These are phyloP conservation scores for Verticillium isaacii DNA, from an alignment of 2,329 filamentous ascomycete genomes.

Conservation along the genomic window DNA sequence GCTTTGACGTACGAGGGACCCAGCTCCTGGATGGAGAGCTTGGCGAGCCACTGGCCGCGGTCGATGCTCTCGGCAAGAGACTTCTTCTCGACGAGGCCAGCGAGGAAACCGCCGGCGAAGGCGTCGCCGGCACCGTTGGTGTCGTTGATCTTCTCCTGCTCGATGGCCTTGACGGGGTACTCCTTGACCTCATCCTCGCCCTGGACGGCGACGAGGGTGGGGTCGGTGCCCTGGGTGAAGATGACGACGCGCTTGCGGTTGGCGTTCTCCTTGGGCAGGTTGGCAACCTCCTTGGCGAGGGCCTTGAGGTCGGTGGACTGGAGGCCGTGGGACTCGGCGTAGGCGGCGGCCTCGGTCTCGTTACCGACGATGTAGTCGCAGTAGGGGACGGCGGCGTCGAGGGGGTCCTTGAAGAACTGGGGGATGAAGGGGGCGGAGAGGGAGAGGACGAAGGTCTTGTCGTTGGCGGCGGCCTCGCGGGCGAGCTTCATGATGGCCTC, in stretches of 20 bases:
- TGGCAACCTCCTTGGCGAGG: slow-evolving; percentile 81
- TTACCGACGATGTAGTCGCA: slow-evolving; percentile 97
- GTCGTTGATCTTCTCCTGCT: slow-evolving; percentile 77
- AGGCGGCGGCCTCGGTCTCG: slow-evolving; percentile 88
- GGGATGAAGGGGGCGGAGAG: slow-evolving; percentile 94
- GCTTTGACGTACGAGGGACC: slow-evolving; percentile 78
- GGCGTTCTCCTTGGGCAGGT: slow-evolving; percentile 86
- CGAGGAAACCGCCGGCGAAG: slow-evolving; percentile 90
- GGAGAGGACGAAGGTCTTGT: slow-evolving; percentile 91
- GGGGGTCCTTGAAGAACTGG: slow-evolving; percentile 95
- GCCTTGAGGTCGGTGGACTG: slow-evolving; percentile 72
- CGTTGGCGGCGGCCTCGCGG: slow-evolving; percentile 79
- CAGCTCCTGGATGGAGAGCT: slow-evolving; percentile 88
- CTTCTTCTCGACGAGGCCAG: slow-evolving; percentile 83
- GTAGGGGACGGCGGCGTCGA: slow-evolving; percentile 82
- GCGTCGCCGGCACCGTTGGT: slow-evolving; percentile 97
- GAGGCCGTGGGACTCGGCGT: slow-evolving; percentile 76
- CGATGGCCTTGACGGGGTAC: slow-evolving; percentile 77
- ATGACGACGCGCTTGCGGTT: slow-evolving; percentile 81
- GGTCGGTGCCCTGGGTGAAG: slow-evolving; percentile 90
- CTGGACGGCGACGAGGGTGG: slow-evolving; percentile 79
- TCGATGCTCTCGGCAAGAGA: slow-evolving; percentile 73
- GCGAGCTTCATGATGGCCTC: slow-evolving; percentile 85
- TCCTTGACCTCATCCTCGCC: slow-evolving; percentile 66
- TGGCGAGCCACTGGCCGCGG: slow-evolving; percentile 95